Evolutionary conservation across 257 asterid species (phyloP).

Genomic region (Pogostemon cablin): DNA sequence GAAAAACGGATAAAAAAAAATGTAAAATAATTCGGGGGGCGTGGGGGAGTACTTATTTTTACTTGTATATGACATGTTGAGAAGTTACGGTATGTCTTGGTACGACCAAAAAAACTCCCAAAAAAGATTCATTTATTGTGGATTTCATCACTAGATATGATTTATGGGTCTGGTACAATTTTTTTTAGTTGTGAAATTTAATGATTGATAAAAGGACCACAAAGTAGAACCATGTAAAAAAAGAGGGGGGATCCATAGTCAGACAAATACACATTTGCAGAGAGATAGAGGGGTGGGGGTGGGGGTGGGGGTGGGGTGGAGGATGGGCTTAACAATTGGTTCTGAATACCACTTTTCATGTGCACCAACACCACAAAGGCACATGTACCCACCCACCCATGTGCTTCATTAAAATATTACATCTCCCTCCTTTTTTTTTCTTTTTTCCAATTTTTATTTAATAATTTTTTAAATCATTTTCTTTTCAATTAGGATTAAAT

Average conservation of each 20-base stretch:
- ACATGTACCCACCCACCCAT: slow-evolving; percentile 40
- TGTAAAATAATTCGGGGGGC: no score
- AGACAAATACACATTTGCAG: slow-evolving; percentile 33
- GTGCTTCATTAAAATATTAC: slow-evolving; percentile 30
- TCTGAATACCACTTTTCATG: slow-evolving; percentile 28
- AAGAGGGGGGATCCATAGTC: slow-evolving; percentile 23
- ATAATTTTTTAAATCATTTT: neutral
- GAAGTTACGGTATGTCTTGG: neutral
- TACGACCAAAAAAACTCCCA: slow-evolving; percentile 13
- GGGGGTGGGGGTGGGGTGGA: neutral
- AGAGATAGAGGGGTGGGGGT: slow-evolving; percentile 25
- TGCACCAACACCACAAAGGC: slow-evolving; percentile 41
- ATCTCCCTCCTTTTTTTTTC: neutral
- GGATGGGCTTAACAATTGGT: slow-evolving; percentile 26
- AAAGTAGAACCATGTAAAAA: slow-evolving; percentile 3
- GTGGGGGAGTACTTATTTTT: neutral
- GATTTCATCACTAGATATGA: slow-evolving; percentile 38
- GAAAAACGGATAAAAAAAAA: neutral
- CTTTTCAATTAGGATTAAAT: no score
- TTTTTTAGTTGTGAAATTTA: slow-evolving; percentile 9
- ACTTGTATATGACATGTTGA: neutral
- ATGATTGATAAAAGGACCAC: slow-evolving; percentile 30
- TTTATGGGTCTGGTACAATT: slow-evolving; percentile 25
- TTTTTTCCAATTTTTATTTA: neutral
- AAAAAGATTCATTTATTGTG: slow-evolving; percentile 34